Conservation (phyloP, 2,329 filamentous ascomycete genomes). For the Sporothrix schenckii region DNA sequence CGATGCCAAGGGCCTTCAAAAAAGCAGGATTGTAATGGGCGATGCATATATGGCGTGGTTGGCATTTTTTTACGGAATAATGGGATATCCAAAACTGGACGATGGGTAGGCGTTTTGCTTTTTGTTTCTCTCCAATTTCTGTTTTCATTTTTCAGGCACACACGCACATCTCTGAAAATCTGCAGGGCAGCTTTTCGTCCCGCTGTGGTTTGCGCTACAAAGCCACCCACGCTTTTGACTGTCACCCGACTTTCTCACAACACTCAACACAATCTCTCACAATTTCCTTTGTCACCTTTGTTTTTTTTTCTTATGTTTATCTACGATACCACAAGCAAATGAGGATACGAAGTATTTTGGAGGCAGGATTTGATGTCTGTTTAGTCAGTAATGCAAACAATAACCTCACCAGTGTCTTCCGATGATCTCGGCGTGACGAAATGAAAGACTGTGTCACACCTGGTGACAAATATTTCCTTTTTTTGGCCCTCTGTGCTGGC, state of each 20-base stretch:
- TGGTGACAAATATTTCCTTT: too few species aligned
- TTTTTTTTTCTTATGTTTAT: neutral
- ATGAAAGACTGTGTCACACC: too few species aligned
- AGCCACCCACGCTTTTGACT: neutral
- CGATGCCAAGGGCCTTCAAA: neutral
- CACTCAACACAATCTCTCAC: neutral
- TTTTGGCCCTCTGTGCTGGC: neutral
- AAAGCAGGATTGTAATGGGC: neutral
- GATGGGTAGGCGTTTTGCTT: neutral
- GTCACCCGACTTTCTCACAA: neutral
- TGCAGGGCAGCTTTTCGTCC: slow-evolving; percentile 27
- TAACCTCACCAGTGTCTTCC: neutral
- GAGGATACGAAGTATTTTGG: slow-evolving; percentile 23
- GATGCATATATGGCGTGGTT: neutral
- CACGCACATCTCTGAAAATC: slow-evolving; percentile 1
- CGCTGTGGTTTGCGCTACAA: neutral
- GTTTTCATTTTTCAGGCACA: neutral
- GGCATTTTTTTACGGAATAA: slow-evolving; percentile 1
- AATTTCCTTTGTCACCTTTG: slow-evolving; percentile 13
- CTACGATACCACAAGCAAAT: slow-evolving; percentile 28
- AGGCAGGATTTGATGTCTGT: slow-evolving; percentile 1
- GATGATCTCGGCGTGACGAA: too few species aligned
- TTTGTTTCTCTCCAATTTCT: neutral
- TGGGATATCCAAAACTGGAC: slow-evolving; percentile 3
- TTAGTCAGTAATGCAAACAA: neutral